Evolutionary conservation across 495 filamentous ascomycete genomes (phyloP), one percentile per base, ranked within the genome.

Genomic region (Bathelium albidoporum): DNA sequence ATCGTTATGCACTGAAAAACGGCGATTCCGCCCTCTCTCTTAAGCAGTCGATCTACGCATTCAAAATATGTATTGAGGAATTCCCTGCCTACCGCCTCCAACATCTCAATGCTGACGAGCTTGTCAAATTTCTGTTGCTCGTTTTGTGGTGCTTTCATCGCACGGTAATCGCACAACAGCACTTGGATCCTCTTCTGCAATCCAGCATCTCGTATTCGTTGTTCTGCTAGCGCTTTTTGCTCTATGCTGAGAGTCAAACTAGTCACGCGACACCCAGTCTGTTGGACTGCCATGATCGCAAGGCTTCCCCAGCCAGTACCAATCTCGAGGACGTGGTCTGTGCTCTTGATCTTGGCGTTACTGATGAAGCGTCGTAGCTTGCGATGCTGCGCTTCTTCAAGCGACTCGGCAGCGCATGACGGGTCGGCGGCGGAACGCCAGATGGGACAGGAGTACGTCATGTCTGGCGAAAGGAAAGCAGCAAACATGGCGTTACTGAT

Each of bases 1-100:
- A 89, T 88, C 14, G 87, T 88, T 64, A 89, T 90, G 62, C 87
- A 87, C 71, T 90, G 87, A 68, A 90, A 87, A 32, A 86, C 81
- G 9, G 84, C 82, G 43, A 89, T 82, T 0, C 87, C 87, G 2
- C 82, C 81, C 0, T 85, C 78, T 18, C 69, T 73, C 72, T 89
- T 88, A 49, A 89, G 68, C 58, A 89, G 67, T 60, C 71, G 70
- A 65, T 87, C 75, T 11, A 89, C 75, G 64, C 79, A 67, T 26
- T 59, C 58, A 61, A 76, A 76, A 65, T 76, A 90, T 2, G 75
- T 83, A 18, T 80, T 76, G 28, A 90, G 68, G 65, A 80, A 89
- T 66, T 87, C 81, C 52, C 75, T 69, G 10, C 88, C 87, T 7
- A 89, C 87, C 5, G 86, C 87, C 72, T 90, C 87, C 32, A 90